Base-by-base conservation (phyloP, 2,329 filamentous ascomycete genomes). In the Curvularia lunata region DNA sequence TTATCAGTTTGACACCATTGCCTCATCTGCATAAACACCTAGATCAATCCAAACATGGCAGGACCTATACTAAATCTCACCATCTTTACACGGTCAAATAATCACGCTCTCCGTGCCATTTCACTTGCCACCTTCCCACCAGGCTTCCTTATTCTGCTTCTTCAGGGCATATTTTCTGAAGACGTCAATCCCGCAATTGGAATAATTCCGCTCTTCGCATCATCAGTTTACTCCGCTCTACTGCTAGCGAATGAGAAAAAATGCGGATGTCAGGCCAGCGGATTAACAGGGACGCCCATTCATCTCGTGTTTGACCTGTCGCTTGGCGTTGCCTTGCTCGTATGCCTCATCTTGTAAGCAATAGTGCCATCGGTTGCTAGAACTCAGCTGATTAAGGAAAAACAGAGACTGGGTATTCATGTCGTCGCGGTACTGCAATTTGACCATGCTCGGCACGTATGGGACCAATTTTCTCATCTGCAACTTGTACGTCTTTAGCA, bases 181-280 rank as follows among this genome's bases (percentile, higher is more conserved):
- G 19, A 54, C 10, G 69, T 71, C 1, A 70, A 72, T 28, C 72
- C 72, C 2, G 68, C 71, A 9, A 71, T 74, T 43, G 65, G 67
- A 5, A 61, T 75, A 27, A 30, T 75, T 0, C 72, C 72, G 0
- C 61, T 75, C 4, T 70, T 70, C 54, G 63, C 69, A 53, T 74
- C 70, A 1, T 52, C 71, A 1, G 56, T 59, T 0, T 73, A 59
- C 45, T 64, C 68, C 3, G 62, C 60, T 0, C 25, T 68, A 5
- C 43, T 74, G 2, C 63, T 75, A 13, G 58, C 64, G 49, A 69
- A 72, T 37, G 66, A 72, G 48, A 63, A 61, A 40, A 54, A 56
- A 32, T 72, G 70, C 46, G 67, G 66, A 2, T 72, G 70, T 47
- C 56, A 63, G 48, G 56, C 61, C 0, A 59, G 60, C 6, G 70